A percentile compares a stretch with the other conserved stretches of the same genome.
Evolutionary conservation across 2,329 filamentous ascomycete species (phyloP).

Genomic region (Penicillium concentricum): DNA sequence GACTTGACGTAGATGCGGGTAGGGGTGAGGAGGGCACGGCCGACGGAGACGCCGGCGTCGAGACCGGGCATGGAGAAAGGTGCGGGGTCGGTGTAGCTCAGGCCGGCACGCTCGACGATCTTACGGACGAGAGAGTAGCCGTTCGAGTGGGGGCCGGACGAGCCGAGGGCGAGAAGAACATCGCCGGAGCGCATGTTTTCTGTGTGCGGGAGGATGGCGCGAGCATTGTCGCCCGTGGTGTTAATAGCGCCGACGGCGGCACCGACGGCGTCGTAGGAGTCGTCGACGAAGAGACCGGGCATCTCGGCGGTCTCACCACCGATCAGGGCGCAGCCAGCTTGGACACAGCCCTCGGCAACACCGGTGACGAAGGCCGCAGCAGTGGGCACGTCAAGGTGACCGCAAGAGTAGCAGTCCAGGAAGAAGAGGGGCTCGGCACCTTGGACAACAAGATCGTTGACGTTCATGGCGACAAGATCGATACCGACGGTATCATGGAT

Average conservation of each 20-base stretch:
- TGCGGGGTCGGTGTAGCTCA: slow-evolving; percentile 68
- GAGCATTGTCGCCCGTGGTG: slow-evolving; percentile 51
- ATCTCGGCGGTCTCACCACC: slow-evolving; percentile 98
- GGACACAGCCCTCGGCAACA: slow-evolving; percentile 81
- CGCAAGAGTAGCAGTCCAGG: slow-evolving; percentile 96
- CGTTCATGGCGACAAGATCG: slow-evolving; percentile 97
- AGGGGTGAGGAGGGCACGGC: slow-evolving; percentile 77
- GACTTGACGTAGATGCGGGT: slow-evolving; percentile 92
- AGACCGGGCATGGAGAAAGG: slow-evolving; percentile 74
- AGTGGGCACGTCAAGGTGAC: slow-evolving; percentile 73
- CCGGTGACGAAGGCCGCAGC: slow-evolving; percentile 87
- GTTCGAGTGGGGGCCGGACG: slow-evolving; percentile 89
- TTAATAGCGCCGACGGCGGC: slow-evolving; percentile 82
- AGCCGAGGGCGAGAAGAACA: slow-evolving; percentile 79
- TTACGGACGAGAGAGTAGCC: slow-evolving; percentile 95
- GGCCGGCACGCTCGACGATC: slow-evolving; percentile 71
- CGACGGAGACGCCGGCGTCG: slow-evolving; percentile 60
- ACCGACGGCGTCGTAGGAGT: slow-evolving; percentile 91
- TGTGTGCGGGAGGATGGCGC: slow-evolving; percentile 70
- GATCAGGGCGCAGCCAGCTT: slow-evolving; percentile 85
- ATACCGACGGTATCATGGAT: slow-evolving; percentile 95
- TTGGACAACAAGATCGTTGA: slow-evolving; percentile 95
- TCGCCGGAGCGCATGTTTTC: slow-evolving; percentile 78
- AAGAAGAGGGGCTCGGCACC: slow-evolving; percentile 94
- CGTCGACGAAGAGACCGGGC: slow-evolving; percentile 86